A percentile compares a stretch with the other conserved stretches of the same genome.
Conservation (phyloP, 345 rosid genomes). For the Mallotus nudiflorus region DNA sequence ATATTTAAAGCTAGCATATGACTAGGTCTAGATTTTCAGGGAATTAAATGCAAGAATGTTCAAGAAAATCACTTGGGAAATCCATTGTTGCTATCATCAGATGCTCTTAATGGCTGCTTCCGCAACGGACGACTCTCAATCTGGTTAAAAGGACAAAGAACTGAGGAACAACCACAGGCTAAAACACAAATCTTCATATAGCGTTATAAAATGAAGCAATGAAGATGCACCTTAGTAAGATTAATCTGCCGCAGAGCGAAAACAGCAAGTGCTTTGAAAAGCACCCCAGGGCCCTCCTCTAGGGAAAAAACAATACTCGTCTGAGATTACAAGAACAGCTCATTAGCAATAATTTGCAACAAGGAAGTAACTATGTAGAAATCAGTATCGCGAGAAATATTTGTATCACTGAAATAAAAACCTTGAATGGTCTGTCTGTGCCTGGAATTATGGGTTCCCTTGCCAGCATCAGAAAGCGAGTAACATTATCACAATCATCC, state of each 20-base stretch:
- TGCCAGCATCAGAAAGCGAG: slow-evolving; percentile 94
- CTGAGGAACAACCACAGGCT: neutral
- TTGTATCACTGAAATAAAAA: slow-evolving; percentile 28
- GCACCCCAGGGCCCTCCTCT: slow-evolving; percentile 97
- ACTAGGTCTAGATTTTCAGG: neutral
- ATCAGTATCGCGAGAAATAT: neutral
- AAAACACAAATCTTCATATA: slow-evolving; percentile 9
- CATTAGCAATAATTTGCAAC: slow-evolving; percentile 7
- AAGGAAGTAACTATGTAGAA: neutral
- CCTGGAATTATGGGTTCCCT: slow-evolving; percentile 98
- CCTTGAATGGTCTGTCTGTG: slow-evolving; percentile 85
- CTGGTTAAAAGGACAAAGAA: slow-evolving; percentile 39
- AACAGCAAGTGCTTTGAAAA: slow-evolving; percentile 98
- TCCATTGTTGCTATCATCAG: slow-evolving; percentile 55
- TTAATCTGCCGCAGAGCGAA: slow-evolving; percentile 89
- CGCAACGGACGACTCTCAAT: slow-evolving; percentile 96
- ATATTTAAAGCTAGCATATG: neutral
- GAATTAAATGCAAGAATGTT: slow-evolving; percentile 12
- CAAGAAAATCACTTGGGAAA: slow-evolving; percentile 44
- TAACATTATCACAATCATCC: slow-evolving; percentile 89
- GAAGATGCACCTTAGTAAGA: slow-evolving; percentile 64
- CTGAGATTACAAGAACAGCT: slow-evolving; percentile 41
- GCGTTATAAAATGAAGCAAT: neutral
- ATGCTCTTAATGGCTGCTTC: slow-evolving; percentile 58
- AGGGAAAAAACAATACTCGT: slow-evolving; percentile 94